Evolutionary conservation across 441 rosid species (phyloP).

Genomic region (Pelargonium myrrhifolium): DNA sequence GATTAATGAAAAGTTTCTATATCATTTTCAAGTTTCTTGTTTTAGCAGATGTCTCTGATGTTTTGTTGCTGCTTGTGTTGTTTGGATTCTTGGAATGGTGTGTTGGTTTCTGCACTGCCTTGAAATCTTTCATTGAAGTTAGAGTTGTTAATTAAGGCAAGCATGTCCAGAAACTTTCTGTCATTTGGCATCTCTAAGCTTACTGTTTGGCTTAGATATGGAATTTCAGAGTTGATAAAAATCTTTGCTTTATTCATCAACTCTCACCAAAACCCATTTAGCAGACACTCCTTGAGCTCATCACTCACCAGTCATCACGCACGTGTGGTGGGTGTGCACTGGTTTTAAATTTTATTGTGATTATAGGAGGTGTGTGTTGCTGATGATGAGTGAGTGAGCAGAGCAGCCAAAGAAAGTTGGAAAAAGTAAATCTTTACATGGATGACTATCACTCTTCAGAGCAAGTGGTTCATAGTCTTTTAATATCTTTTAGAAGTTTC

Average conservation of each 20-base stretch:
- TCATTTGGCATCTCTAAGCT: too few species aligned
- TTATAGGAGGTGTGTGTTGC: too few species aligned
- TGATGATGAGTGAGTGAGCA: too few species aligned
- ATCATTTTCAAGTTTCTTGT: not conserved
- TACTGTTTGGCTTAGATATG: too few species aligned
- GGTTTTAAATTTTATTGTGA: too few species aligned
- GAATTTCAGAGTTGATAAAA: not conserved
- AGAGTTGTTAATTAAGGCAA: not conserved
- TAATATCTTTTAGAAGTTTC: too few species aligned
- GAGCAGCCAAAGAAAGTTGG: too few species aligned
- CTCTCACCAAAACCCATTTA: not conserved
- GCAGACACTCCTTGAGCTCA: not conserved
- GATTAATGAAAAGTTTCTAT: not conserved
- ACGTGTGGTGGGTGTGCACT: too few species aligned
- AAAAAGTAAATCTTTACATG: too few species aligned
- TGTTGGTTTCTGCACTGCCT: not conserved
- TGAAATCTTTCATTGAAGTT: not conserved
- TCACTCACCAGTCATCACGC: not conserved
- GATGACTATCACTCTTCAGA: too few species aligned
- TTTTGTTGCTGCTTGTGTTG: not conserved
- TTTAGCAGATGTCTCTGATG: not conserved
- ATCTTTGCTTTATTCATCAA: not conserved
- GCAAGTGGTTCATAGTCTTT: too few species aligned
- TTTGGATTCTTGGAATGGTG: not conserved
- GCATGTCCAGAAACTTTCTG: too few species aligned